Conservation (phyloP, 345 rosid genomes). For the Heritiera fomes region DNA sequence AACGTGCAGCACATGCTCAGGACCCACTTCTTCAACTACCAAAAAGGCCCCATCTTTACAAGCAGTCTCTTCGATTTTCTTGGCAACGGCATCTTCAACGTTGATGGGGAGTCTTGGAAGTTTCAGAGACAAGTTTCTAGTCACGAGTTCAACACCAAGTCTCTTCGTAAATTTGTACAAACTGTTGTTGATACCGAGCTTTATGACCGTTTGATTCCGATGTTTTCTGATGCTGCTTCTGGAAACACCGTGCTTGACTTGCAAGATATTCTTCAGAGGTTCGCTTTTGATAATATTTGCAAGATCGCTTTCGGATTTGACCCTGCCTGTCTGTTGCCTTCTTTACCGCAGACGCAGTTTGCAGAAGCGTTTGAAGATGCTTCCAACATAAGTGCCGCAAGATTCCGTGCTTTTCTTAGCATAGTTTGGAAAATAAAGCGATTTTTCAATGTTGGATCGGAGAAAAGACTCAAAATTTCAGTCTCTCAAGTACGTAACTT, state of each 20-base stretch:
- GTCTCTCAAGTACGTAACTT: constrained; percentile 41
- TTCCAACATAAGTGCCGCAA: constrained; percentile 27
- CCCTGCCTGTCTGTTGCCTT: constrained; percentile 50
- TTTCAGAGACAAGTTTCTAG: constrained; percentile 71
- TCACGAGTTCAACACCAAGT: constrained; percentile 68
- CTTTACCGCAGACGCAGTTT: constrained; percentile 38
- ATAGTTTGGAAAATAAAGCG: constrained; percentile 41
- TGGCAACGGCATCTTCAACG: constrained; percentile 70
- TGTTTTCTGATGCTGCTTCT: constrained; percentile 41
- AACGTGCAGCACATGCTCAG: constrained; percentile 66
- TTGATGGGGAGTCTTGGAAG: constrained; percentile 65
- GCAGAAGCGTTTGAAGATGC: constrained; percentile 47
- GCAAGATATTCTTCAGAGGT: constrained; percentile 61
- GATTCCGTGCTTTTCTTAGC: constrained; percentile 25
- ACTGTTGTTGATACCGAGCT: constrained; percentile 59
- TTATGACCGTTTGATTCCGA: constrained; percentile 52
- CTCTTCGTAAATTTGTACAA: constrained; percentile 60
- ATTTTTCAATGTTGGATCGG: constrained; percentile 39
- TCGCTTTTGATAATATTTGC: constrained; percentile 71
- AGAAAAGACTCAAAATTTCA: constrained; percentile 33
- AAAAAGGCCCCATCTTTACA: constrained; percentile 42
- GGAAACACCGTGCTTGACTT: constrained; percentile 40
- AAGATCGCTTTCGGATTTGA: constrained; percentile 70
- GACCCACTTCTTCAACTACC: constrained; percentile 53
- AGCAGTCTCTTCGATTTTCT: constrained; percentile 51